phyloP scores from a whole-genome alignment of 257 asterid genomes.

The Perilla frutescens region DNA sequence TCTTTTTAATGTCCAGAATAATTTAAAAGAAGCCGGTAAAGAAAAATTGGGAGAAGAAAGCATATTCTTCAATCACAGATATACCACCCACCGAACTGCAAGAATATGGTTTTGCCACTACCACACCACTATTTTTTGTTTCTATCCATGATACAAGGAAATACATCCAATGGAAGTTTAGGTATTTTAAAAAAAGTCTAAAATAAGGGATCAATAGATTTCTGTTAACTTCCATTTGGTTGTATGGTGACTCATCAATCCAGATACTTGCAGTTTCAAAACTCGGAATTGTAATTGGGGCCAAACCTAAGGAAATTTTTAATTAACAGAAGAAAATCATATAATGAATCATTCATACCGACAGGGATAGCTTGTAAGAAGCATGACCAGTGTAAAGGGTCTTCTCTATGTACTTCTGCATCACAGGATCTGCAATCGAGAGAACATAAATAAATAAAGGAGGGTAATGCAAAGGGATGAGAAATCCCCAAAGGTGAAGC shows the following conservation, averaged over 20 bases:
- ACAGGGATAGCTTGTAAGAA: slow-evolving; percentile 73
- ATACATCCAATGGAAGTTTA: background rate
- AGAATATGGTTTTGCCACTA: background rate
- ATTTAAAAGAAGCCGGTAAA: background rate
- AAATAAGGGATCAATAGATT: background rate
- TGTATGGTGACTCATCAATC: background rate
- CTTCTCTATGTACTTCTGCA: slow-evolving; percentile 79
- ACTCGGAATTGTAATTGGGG: background rate
- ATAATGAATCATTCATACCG: slow-evolving; percentile 57
- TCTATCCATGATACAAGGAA: background rate
- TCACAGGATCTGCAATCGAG: slow-evolving; percentile 67
- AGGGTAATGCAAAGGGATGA: background rate
- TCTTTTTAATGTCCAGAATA: background rate
- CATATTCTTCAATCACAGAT: background rate
- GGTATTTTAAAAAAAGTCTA: background rate
- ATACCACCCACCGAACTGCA: background rate
- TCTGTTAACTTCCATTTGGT: slow-evolving; percentile 2
- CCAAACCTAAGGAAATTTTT: slow-evolving; percentile 5
- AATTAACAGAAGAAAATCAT: slow-evolving; percentile 2
- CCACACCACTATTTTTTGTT: slow-evolving; percentile 8
- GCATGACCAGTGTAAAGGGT: slow-evolving; percentile 77
- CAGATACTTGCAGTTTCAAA: background rate
- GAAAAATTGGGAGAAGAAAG: background rate
- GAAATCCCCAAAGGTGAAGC: background rate
- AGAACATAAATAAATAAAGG: background rate